Conservation (phyloP, 1,284 basidiomycete species). For the Puccinia triticina region DNA sequence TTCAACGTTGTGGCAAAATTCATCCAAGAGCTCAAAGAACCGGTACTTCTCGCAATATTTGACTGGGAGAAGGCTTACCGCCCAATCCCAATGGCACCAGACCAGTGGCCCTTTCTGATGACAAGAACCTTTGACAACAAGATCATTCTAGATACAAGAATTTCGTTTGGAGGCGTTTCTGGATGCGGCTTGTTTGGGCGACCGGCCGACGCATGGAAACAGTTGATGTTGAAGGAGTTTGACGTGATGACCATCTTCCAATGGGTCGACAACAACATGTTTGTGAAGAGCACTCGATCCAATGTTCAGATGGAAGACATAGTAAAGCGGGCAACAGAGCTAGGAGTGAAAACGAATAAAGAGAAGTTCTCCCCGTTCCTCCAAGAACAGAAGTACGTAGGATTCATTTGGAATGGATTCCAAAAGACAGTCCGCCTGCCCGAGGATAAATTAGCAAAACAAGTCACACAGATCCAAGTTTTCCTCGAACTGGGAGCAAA, state of each 20-base stretch:
- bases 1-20: neutral
- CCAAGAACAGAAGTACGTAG: neutral
- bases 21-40: neutral
- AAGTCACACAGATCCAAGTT: too few species aligned
- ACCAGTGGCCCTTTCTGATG: neutral
- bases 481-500: too few species aligned
- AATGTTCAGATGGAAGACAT: neutral
- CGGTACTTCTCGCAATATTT: neutral
- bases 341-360: neutral
- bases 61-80: constrained; percentile 16
- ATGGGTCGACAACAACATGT: constrained; percentile 13
- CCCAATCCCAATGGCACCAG: neutral
- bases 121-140: neutral
- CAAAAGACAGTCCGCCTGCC: neutral
- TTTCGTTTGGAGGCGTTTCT: neutral
- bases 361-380: neutral
- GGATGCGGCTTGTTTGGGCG: constrained; percentile 1
- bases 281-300: neutral
- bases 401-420: constrained; percentile 7
- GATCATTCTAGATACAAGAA: neutral
- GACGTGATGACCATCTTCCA: neutral
- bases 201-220: constrained; percentile 5
- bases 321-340: neutral
- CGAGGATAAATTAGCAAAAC: too few species aligned
- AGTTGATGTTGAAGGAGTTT: neutral